Evolutionary conservation across 768 basidiomycete species (phyloP).

Genomic region (Lactifluus volemus): DNA sequence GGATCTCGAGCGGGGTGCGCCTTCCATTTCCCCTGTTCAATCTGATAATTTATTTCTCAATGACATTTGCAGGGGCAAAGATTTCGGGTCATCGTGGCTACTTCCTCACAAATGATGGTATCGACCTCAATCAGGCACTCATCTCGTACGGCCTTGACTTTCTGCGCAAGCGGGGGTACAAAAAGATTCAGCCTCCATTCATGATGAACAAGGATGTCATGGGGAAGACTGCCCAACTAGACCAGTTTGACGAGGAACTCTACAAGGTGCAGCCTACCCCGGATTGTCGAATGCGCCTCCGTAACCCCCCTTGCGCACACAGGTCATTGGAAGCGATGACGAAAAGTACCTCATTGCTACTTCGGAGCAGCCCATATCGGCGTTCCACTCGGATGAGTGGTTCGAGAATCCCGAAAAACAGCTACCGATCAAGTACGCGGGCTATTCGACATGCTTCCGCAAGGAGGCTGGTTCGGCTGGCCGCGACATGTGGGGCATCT

Average conservation of each 20-base stretch:
- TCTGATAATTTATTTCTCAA: neutral
- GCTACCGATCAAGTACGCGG: conserved; percentile 85
- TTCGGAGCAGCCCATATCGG: conserved; percentile 97
- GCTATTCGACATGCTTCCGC: conserved; percentile 94
- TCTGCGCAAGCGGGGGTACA: conserved; percentile 72
- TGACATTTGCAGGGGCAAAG: conserved; percentile 60
- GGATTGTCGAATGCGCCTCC: neutral
- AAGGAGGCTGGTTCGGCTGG: conserved; percentile 98
- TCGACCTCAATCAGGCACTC: conserved; percentile 95
- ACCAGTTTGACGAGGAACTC: conserved; percentile 96
- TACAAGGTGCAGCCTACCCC: conserved; percentile 66
- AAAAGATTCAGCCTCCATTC: conserved; percentile 94
- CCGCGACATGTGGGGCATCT: conserved; percentile 99
- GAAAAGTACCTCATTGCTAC: conserved; percentile 99
- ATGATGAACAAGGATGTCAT: conserved; percentile 98
- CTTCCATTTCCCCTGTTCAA: neutral
- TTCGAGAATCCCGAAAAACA: conserved; percentile 88
- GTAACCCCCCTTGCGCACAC: neutral
- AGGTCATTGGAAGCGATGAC: conserved; percentile 84
- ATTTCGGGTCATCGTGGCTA: conserved; percentile 93
- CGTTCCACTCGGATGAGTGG: conserved; percentile 94
- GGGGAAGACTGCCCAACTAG: conserved; percentile 95
- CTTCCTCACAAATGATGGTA: conserved; percentile 90
- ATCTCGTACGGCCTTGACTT: conserved; percentile 94
- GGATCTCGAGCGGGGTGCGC: conserved; percentile 90